A percentile compares a stretch with the other conserved stretches of the same genome.
These are phyloP conservation scores for Carpinus fangiana DNA, from an alignment of 306 rosid genomes.

Conservation along the genomic window DNA sequence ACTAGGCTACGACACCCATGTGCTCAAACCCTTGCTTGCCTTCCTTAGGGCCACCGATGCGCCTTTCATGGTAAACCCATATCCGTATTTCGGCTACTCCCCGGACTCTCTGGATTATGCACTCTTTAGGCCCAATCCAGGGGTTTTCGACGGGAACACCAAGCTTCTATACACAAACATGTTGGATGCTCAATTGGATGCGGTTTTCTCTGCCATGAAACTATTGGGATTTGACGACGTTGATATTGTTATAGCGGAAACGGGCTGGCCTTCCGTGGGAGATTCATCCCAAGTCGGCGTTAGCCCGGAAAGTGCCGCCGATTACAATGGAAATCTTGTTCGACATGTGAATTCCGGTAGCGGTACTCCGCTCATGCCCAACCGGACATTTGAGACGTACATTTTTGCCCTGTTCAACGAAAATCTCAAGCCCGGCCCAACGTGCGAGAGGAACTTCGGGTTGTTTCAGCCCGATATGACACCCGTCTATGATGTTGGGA, in stretches of 20 bases:
- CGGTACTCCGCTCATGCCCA: slow-evolving; percentile 78
- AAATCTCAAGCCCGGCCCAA: slow-evolving; percentile 72
- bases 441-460: slow-evolving; percentile 66
- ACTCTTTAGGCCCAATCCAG: slow-evolving; percentile 52
- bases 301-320: slow-evolving; percentile 42
- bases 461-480: slow-evolving; percentile 61
- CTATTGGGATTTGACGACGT: slow-evolving; percentile 57
- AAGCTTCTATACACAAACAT: slow-evolving; percentile 55
- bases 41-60: slow-evolving; percentile 58
- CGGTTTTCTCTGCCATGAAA: slow-evolving; percentile 58
- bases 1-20: slow-evolving; percentile 75
- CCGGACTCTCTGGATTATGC: slow-evolving; percentile 52
- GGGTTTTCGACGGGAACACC: slow-evolving; percentile 49
- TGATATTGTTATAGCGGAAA: slow-evolving; percentile 65
- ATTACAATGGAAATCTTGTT: slow-evolving; percentile 59
- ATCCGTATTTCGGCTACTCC: slow-evolving; percentile 63
- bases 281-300: slow-evolving; percentile 54
- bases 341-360: slow-evolving; percentile 51
- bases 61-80: slow-evolving; percentile 75
- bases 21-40: slow-evolving; percentile 65
- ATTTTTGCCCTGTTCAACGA: slow-evolving; percentile 72
- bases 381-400: slow-evolving; percentile 68
- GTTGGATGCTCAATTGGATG: slow-evolving; percentile 83
- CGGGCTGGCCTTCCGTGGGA: slow-evolving; percentile 68
- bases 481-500: slow-evolving; percentile 48